Percentiles rank a stretch among this genome's conserved stretches.
Evolutionary conservation across 208 protist species (phyloP).

Genomic region (Leishmania braziliensis): DNA sequence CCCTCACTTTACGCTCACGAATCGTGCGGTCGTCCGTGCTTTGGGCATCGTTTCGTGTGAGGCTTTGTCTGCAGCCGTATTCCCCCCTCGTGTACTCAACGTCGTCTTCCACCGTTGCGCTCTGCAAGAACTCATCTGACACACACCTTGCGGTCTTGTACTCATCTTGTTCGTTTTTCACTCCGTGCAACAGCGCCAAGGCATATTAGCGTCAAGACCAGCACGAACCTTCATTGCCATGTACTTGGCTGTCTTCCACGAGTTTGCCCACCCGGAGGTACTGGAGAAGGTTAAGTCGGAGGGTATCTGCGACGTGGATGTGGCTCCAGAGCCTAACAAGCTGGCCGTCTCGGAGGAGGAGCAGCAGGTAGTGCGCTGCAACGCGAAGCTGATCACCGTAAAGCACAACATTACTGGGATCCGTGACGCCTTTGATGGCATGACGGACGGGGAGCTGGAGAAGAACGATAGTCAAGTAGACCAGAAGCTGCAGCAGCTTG

Average conservation of each 20-base stretch:
- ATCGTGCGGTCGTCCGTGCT: neutral
- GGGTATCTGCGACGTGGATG: conserved; percentile 70
- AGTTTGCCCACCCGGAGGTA: conserved; percentile 79
- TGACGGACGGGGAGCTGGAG: conserved; percentile 40
- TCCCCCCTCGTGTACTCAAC: neutral
- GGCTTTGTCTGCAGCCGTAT: neutral
- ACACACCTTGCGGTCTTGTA: too few species aligned
- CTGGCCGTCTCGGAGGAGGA: conserved; percentile 64
- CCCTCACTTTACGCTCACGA: neutral
- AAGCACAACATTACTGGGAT: conserved; percentile 48
- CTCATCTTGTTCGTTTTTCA: too few species aligned
- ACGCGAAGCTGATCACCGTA: conserved; percentile 85
- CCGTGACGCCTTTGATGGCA: conserved; percentile 46
- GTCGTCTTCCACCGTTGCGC: neutral
- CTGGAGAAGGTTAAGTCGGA: conserved; percentile 53
- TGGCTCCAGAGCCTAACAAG: conserved; percentile 41
- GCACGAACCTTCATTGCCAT: conserved; percentile 23
- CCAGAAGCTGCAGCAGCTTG: conserved; percentile 46
- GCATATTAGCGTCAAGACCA: neutral
- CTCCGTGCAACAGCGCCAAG: neutral
- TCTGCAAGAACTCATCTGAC: neutral
- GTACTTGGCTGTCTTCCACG: conserved; percentile 79
- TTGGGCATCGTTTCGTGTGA: neutral
- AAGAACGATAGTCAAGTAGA: conserved; percentile 52
- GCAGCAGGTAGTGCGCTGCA: conserved; percentile 53